These are phyloP conservation scores for Fusarium subglutinans DNA, from an alignment of 2,329 filamentous ascomycete genomes.

Conservation along the genomic window DNA sequence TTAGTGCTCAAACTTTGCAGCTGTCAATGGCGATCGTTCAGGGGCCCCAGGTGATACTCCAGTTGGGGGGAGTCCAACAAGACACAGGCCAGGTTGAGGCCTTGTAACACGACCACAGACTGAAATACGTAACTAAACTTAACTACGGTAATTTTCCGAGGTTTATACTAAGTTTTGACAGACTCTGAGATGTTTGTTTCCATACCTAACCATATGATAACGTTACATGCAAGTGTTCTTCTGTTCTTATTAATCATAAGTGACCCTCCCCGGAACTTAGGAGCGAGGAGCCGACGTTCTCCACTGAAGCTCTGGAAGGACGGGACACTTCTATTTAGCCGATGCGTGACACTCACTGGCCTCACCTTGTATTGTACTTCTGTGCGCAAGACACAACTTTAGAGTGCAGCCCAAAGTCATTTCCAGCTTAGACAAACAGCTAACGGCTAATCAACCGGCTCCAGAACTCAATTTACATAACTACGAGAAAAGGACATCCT, in stretches of 20 bases:
- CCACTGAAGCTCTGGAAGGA: conserved; percentile 2
- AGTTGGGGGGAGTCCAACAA: neutral
- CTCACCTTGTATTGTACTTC: neutral
- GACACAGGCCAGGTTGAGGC: neutral
- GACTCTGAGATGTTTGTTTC: neutral
- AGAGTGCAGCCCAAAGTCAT: neutral
- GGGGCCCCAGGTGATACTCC: conserved; percentile 19
- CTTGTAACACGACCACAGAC: neutral
- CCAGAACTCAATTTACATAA: neutral
- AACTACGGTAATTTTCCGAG: neutral
- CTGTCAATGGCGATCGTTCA: conserved; percentile 34
- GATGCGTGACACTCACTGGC: neutral
- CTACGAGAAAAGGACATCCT: neutral
- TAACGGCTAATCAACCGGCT: neutral
- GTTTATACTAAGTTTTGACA: neutral
- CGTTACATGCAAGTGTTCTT: neutral
- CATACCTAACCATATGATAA: neutral
- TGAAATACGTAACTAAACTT: neutral
- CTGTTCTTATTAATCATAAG: neutral
- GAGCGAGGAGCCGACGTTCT: neutral
- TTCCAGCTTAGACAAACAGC: no score
- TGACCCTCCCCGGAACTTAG: neutral
- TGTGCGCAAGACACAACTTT: neutral
- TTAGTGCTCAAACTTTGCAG: conserved; percentile 28
- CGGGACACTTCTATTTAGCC: conserved; percentile 13